These are phyloP conservation scores for Ophiostoma sp. DNA, from an alignment of 2,329 filamentous ascomycete genomes.

Conservation along the genomic window DNA sequence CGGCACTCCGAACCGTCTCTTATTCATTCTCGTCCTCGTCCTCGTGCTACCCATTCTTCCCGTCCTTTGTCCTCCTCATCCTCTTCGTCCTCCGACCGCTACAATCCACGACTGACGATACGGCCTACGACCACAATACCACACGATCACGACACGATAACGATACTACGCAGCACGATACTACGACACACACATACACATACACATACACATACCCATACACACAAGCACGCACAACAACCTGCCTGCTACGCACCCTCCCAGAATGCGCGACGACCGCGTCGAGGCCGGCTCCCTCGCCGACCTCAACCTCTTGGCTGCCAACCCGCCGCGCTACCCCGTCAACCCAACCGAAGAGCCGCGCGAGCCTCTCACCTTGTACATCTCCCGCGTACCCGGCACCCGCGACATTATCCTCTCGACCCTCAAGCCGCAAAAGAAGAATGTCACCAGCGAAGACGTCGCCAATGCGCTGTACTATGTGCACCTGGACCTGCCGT, in stretches of 20 bases:
- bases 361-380: slow-evolving; percentile 74
- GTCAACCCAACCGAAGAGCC: slow-evolving; percentile 69
- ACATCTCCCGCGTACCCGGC: slow-evolving; percentile 90
- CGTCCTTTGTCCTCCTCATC: background rate
- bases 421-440: slow-evolving; percentile 81
- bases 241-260: background rate
- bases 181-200: too few relatives aligned
- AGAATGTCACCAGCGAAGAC: slow-evolving; percentile 85
- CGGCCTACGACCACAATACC: background rate
- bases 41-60: background rate
- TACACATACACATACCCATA: too few relatives aligned
- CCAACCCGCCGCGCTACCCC: slow-evolving; percentile 84
- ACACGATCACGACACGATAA: too few relatives aligned
- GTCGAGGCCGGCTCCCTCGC: slow-evolving; percentile 84
- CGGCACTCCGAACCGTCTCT: background rate
- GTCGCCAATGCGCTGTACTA: slow-evolving; percentile 89
- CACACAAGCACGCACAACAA: background rate
- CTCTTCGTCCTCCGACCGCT: background rate
- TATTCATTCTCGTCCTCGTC: background rate
- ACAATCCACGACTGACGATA: background rate
- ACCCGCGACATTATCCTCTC: slow-evolving; percentile 92
- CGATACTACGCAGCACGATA: background rate
- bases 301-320: slow-evolving; percentile 74
- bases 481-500: slow-evolving; percentile 71
- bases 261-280: background rate